Base-by-base conservation (phyloP, 23 red algal genomes). In the Gracilaria vermiculophylla region DNA sequence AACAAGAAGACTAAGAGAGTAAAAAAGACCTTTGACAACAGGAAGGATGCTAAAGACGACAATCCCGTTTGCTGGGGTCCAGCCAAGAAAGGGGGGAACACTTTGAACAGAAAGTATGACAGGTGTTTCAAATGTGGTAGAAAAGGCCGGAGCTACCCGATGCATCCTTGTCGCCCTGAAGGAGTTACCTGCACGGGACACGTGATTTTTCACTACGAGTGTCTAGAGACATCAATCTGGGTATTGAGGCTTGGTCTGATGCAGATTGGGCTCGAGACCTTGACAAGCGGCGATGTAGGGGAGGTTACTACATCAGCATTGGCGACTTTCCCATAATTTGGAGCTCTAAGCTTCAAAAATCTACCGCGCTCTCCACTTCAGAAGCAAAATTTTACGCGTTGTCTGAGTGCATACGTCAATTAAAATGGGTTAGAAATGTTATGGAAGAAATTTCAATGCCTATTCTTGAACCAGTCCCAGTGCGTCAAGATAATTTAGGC, bases 361-460 rank as follows among this genome's bases (percentile, higher is more conserved):
- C 6, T 6, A 73, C 33, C n/a, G 67, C 67, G 5, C 21, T 73
- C 7, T 73, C 35, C 5, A 73, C 3, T 49, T 50, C 37, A 5
- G 71, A 77, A 33, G 71, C 71, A 5, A 40, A 77, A 28, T 77
- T 47, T 40, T 37, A 66, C 57, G 55, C 29, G 2, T 5, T 40
- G 15, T 83, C 79, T 35, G 79, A 83, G 34, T 83, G 21, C 41
- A 44, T 83, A 10, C 66, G 69, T 2, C 36, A 83, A 45, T 19
- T 83, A 19, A 5, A 20, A 19, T 65, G 79, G 56, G 19, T 67
- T 8, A 64, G 45, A 10, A 43, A 37, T 13, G 35, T 83, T 29
- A 23, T 50, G 79, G 69, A 45, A 47, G 14, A 17, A 20, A 42
- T 28, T 10, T 81, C 3, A 45, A 29, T 81, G 21, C 60, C 28